Evolutionary conservation across 2,329 filamentous ascomycete genomes (phyloP).

Genomic region (Aspergillus costaricaensis): DNA sequence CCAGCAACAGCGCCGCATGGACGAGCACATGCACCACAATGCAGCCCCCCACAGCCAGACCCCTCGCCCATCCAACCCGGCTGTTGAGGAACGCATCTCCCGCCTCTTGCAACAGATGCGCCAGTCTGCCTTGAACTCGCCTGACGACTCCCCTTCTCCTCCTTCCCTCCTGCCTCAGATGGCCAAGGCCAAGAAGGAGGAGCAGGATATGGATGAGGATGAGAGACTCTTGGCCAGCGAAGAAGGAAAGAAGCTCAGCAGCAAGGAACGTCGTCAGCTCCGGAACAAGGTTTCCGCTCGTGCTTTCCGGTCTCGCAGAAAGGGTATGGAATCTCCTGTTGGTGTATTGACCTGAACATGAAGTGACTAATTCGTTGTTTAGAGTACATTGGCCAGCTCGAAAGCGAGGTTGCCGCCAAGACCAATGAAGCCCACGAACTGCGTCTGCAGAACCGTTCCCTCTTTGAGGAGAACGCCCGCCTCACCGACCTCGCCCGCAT

Average conservation of each 20-base stretch:
- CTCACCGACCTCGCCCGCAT: constrained; percentile 76
- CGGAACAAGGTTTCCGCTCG: constrained; percentile 98
- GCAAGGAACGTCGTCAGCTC: constrained; percentile 95
- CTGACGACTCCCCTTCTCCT: constrained; percentile 48
- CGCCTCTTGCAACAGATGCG: constrained; percentile 92
- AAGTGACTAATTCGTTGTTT: constrained; percentile 52
- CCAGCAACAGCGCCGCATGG: constrained; percentile 37
- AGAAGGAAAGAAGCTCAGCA: constrained; percentile 98
- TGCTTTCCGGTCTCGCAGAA: constrained; percentile 95
- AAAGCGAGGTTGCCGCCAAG: constrained; percentile 82
- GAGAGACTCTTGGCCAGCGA: constrained; percentile 92
- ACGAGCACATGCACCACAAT: constrained; percentile 31
- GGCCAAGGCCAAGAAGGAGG: constrained; percentile 80
- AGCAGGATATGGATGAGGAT: constrained; percentile 98
- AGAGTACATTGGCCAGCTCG: constrained; percentile 98
- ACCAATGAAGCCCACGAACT: constrained; percentile 81
- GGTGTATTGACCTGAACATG: neutral
- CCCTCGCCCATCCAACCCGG: constrained; percentile 59
- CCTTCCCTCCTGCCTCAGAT: constrained; percentile 61
- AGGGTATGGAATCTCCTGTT: constrained; percentile 65
- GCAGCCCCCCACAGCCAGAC: constrained; percentile 33
- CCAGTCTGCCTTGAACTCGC: constrained; percentile 63
- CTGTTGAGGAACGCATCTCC: constrained; percentile 89
- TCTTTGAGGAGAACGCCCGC: constrained; percentile 83
- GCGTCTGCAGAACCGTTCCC: constrained; percentile 74